These are phyloP conservation scores for Pyrenula massariospora DNA, from an alignment of 495 filamentous ascomycete genomes.

Conservation along the genomic window DNA sequence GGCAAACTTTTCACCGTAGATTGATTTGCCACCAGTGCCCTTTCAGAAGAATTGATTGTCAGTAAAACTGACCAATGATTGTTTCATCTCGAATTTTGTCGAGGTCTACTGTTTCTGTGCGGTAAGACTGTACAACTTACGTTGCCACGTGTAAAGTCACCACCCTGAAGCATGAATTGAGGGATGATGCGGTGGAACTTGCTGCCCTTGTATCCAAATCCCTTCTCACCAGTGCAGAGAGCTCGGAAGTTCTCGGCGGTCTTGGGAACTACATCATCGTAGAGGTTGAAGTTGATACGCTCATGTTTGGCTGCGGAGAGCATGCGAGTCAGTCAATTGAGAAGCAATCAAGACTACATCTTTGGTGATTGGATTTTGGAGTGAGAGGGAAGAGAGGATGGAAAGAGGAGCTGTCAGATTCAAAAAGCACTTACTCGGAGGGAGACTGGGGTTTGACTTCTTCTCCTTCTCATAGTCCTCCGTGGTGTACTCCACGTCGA, in stretches of 20 bases:
- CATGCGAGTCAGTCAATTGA: constrained; percentile 11
- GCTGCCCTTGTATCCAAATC: constrained; percentile 79
- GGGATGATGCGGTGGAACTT: constrained; percentile 96
- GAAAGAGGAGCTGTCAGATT: constrained; percentile 3
- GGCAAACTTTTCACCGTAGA: constrained; percentile 93
- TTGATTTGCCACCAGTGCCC: constrained; percentile 89
- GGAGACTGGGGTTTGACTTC: constrained; percentile 6
- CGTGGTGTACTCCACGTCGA: constrained; percentile 52
- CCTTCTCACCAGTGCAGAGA: constrained; percentile 89
- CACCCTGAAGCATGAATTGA: constrained; percentile 97
- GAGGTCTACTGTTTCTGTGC: neutral
- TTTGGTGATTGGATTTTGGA: constrained; percentile 1
- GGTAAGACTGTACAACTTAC: constrained; percentile 33
- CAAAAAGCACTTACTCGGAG: constrained; percentile 2
- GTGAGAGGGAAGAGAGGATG: constrained; percentile 5
- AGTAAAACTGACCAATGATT: neutral
- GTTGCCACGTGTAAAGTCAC: constrained; percentile 92
- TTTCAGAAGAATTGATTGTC: constrained; percentile 10
- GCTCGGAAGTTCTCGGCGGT: constrained; percentile 93
- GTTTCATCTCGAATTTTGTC: too few relatives aligned
- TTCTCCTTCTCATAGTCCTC: constrained; percentile 45
- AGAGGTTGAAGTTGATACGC: constrained; percentile 86
- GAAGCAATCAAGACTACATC: constrained; percentile 8
- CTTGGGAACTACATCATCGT: constrained; percentile 78
- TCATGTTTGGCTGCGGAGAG: constrained; percentile 50